Percentiles rank a stretch among this genome's conserved stretches.
Conservation (phyloP, 2,329 filamentous ascomycete genomes). For the Stachybotrys elegans region DNA sequence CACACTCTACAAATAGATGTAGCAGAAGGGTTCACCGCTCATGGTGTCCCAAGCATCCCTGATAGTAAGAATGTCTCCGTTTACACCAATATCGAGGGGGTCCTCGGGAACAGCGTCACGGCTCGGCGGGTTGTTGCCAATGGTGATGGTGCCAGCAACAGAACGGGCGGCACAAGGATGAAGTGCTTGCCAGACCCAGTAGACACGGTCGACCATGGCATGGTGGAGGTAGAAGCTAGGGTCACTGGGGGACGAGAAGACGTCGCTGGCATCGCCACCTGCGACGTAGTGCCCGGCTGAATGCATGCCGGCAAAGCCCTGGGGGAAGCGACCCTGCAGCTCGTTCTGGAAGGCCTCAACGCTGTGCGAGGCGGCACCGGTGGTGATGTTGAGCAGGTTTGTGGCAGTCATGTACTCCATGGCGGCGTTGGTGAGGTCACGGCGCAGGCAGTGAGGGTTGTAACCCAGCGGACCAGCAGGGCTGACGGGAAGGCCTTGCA, state of each 20-base stretch:
- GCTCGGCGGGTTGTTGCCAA: background rate
- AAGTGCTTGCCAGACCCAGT: conserved; percentile 3
- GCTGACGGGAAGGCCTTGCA: conserved; percentile 8
- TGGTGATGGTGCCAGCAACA: conserved; percentile 1
- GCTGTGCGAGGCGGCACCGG: background rate
- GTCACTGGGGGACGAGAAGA: conserved; percentile 19
- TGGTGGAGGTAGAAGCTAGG: conserved; percentile 16
- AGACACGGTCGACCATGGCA: conserved; percentile 4
- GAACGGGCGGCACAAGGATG: background rate
- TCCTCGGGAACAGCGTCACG: conserved; percentile 5
- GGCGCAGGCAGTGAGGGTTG: conserved; percentile 41
- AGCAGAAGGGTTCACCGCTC: conserved; percentile 20
- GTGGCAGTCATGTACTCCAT: background rate
- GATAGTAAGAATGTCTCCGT: conserved; percentile 13
- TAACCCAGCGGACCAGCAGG: conserved; percentile 18
- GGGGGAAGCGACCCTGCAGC: conserved; percentile 3
- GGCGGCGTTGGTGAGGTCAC: conserved; percentile 27
- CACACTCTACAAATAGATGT: conserved; percentile 14
- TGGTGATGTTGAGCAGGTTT: conserved; percentile 4
- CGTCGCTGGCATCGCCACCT: conserved; percentile 27
- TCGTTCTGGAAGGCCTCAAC: conserved; percentile 2
- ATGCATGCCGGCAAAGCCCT: conserved; percentile 25
- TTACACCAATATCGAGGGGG: conserved; percentile 14
- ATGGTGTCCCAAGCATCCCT: conserved; percentile 16
- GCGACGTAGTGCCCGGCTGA: conserved; percentile 27